phyloP scores from a whole-genome alignment of 2,329 filamentous ascomycete genomes.

The Paecilomyces fulvus region DNA sequence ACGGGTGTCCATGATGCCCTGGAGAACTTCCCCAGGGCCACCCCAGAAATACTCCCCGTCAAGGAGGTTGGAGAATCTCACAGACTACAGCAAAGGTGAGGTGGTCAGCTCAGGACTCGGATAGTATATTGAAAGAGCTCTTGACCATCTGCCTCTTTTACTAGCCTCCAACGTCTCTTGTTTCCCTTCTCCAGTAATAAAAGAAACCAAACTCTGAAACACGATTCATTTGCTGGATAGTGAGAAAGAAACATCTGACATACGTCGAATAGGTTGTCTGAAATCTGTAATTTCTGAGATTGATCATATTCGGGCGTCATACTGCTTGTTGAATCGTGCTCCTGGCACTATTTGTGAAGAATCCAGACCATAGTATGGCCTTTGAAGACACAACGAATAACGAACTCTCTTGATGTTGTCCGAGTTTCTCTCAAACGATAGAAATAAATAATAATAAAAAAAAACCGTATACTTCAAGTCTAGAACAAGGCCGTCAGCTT shows the following conservation, averaged over 20 bases:
- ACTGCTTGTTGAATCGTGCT: not conserved
- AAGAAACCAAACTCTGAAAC: not conserved
- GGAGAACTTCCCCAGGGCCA: constrained; percentile 20
- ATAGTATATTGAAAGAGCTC: not conserved
- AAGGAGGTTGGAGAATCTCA: not conserved
- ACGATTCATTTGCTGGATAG: not conserved
- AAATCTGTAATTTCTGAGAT: not conserved
- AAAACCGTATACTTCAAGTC: not conserved
- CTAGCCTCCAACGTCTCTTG: no score
- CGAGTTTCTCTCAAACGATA: no score
- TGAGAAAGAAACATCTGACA: not conserved
- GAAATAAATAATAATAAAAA: no score
- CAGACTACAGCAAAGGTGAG: constrained; percentile 6
- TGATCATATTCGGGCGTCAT: not conserved
- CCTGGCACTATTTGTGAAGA: not conserved
- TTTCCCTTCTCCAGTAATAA: not conserved
- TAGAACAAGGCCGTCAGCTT: not conserved
- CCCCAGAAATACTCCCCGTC: constrained; percentile 12
- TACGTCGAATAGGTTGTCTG: not conserved
- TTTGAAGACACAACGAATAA: not conserved
- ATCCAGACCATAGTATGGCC: not conserved
- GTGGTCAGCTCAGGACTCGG: not conserved
- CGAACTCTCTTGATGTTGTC: not conserved
- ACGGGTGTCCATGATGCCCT: constrained; percentile 20
- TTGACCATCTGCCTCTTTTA: no score